Conservation (phyloP, 176 grass and related monocot species). For the Ensete ventricosum region DNA sequence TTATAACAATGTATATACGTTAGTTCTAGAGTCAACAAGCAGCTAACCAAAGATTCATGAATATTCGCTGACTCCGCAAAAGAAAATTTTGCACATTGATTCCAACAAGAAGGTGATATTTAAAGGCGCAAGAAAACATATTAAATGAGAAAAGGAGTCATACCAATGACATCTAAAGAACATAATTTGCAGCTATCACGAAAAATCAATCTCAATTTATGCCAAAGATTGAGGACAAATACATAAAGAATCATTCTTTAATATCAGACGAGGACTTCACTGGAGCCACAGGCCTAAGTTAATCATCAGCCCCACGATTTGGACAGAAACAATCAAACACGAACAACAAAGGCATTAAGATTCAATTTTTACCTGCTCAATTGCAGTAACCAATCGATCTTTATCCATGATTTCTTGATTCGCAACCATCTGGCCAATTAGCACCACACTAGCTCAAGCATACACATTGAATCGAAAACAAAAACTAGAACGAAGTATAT, state of each 20-base stretch:
- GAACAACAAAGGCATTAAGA: background rate
- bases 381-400: background rate
- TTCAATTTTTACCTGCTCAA: background rate
- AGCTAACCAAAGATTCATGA: background rate
- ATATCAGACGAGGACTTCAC: no score
- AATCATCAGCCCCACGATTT: background rate
- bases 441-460: background rate
- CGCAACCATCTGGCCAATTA: background rate
- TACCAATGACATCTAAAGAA: background rate
- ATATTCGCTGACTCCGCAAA: background rate
- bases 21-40: background rate
- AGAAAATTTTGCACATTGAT: background rate
- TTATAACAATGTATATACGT: background rate
- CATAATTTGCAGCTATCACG: background rate
- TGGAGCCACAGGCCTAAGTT: no score
- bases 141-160: background rate
- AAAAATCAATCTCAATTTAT: background rate
- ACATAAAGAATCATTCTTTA: background rate
- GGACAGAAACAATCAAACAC: background rate
- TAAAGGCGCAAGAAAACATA: background rate
- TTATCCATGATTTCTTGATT: background rate
- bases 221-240: background rate
- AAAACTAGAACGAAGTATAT: no score
- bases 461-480: no score
- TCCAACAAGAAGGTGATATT: background rate